Evolutionary conservation across 192 early-diverging fungal species (phyloP).

Genomic region (Oehlia diaphana): DNA sequence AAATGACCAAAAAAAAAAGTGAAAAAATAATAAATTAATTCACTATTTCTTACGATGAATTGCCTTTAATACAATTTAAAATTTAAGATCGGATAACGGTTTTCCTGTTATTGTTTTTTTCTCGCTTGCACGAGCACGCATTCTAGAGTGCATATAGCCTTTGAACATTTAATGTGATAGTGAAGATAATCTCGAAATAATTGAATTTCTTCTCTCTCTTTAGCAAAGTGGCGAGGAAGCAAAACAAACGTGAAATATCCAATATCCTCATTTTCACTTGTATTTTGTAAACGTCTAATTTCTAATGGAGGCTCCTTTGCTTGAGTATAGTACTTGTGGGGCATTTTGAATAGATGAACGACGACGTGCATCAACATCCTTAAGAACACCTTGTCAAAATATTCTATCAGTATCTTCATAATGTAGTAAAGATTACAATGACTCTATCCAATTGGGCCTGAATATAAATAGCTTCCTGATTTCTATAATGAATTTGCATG

Average conservation of each 20-base stretch:
- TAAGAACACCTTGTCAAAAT: constrained; percentile 93
- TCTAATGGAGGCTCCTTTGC: constrained; percentile 92
- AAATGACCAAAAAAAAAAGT: too few species aligned
- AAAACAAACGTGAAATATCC: constrained; percentile 91
- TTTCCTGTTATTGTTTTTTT: constrained; percentile 64
- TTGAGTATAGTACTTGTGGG: constrained; percentile 92
- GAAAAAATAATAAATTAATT: too few species aligned
- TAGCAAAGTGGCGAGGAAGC: too few species aligned
- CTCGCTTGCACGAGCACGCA: constrained; percentile 90
- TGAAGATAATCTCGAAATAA: constrained; percentile 98
- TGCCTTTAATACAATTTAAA: too few species aligned
- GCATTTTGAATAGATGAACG: constrained; percentile 86
- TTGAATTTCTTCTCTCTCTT: constrained; percentile 84
- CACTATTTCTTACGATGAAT: too few species aligned
- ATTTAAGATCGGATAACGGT: neutral
- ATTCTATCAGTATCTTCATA: constrained; percentile 97
- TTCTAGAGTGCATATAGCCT: constrained; percentile 99
- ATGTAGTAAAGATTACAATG: constrained; percentile 95
- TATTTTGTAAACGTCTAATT: constrained; percentile 70
- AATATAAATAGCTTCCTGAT: constrained; percentile 92
- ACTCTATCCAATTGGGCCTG: constrained; percentile 90
- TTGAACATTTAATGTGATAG: constrained; percentile 99
- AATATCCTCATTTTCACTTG: constrained; percentile 78
- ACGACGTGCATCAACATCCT: constrained; percentile 96
- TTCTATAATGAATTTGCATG: constrained; percentile 93